phyloP scores from a whole-genome alignment of 345 rosid species.

The Durio zibethinus region DNA sequence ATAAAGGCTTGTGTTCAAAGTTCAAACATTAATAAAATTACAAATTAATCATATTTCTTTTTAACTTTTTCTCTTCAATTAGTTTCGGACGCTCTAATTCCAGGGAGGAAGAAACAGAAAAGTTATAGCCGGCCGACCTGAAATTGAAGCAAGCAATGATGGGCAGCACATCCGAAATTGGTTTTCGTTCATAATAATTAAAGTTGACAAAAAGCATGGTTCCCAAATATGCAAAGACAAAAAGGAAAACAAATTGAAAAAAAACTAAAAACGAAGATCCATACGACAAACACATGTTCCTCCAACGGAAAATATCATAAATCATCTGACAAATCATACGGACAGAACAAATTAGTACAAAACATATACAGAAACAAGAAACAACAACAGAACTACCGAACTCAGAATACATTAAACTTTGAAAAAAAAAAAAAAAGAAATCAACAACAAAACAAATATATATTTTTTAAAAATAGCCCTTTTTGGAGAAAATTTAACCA shows the following conservation, averaged over 20 bases:
- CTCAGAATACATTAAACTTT: background rate
- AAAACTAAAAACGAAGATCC: background rate
- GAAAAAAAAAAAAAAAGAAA: background rate
- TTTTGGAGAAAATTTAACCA: background rate
- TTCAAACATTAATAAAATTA: background rate
- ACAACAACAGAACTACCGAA: background rate
- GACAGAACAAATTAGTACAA: background rate
- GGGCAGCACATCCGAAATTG: background rate
- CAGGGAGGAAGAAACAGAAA: background rate
- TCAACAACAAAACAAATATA: background rate
- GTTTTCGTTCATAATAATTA: background rate
- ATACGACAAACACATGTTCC: conserved; percentile 1
- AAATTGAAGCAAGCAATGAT: conserved; percentile 1
- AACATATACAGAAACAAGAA: background rate
- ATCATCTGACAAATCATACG: background rate
- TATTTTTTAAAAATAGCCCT: background rate
- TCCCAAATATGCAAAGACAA: conserved; percentile 20
- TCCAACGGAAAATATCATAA: background rate
- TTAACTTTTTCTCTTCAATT: background rate
- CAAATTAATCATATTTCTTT: background rate
- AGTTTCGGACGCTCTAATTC: background rate
- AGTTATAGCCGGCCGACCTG: background rate
- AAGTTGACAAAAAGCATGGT: conserved; percentile 12
- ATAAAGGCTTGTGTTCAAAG: background rate
- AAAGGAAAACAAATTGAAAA: background rate